Base-by-base conservation (phyloP, 1,284 basidiomycete species). In the Cutaneotrichosporon mucoides region DNA sequence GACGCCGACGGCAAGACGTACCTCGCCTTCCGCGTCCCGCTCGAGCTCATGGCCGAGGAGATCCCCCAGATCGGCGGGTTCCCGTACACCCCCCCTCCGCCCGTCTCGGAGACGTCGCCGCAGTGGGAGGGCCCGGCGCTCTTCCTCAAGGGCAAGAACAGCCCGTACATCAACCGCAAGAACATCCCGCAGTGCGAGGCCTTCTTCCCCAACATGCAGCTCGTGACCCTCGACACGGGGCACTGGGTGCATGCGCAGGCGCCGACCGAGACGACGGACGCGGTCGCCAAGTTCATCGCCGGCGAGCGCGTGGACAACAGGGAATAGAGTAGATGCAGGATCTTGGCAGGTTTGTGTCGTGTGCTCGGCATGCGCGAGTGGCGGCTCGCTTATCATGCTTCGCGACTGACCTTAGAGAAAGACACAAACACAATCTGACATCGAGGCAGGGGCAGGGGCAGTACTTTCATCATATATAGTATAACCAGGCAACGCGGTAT, bases 71-170 rank as follows among this genome's bases (percentile, higher is more conserved):
- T 84, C 47, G 83, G 83, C 42, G 75, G 79, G 36, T 84, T 84
- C 63, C 83, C 83, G 0, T 83, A 79, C 68, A 64, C 67, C 10
- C 76, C 70, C 61, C 59, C 68, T 35, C 64, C 68, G n/a, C 63
- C 75, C 49, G 49, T 65, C 33, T 49, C 49, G 37, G 56, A 56
- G 4, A 66, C 60, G 0, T 66, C 67, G 8, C 67, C 71, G 6
- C 53, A 60, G 34, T 84, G 79, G 76, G 58, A 73, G 2, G 81
- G 81, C 1, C 80, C 81, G 4, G 77, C 81, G 2, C 68, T 84
- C 37, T 83, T 84, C 68, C 63, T 84, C 63, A 84, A 84, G 66
- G 83, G 82, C 13, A 72, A 73, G 54, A 77, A 80, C 60, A 79
- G 76, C 55, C 78, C 75, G 62, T 84, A 84, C 66, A 73, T 84